These are phyloP conservation scores for Fagopyrum homotropicum DNA, from an alignment of 148 eudicot genomes.

Conservation along the genomic window DNA sequence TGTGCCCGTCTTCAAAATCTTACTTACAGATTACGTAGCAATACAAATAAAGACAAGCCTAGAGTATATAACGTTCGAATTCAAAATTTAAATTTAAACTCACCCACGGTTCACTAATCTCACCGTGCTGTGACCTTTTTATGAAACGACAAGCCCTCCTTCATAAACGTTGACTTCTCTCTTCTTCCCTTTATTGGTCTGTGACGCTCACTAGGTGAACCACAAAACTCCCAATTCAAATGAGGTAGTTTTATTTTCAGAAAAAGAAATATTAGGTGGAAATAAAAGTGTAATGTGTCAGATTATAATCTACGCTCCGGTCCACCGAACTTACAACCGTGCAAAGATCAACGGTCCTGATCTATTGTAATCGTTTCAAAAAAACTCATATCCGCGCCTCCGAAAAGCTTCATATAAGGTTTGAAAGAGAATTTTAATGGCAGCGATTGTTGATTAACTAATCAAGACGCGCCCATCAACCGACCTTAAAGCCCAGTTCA, in stretches of 20 bases:
- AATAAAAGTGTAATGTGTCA: neutral
- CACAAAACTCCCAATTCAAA: constrained; percentile 1
- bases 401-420: constrained; percentile 17
- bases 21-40: neutral
- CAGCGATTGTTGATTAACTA: neutral
- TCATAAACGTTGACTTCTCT: neutral
- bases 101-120: neutral
- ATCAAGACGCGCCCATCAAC: neutral
- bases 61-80: constrained; percentile 17
- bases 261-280: neutral
- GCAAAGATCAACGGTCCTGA: constrained; percentile 36
- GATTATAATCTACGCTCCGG: constrained; percentile 20
- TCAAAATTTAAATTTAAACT: constrained; percentile 20
- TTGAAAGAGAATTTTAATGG: neutral
- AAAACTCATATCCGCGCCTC: constrained; percentile 33
- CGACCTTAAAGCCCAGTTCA: neutral
- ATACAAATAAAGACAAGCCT: constrained; percentile 15
- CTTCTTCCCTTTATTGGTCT: neutral
- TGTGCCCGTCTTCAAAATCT: constrained; percentile 3
- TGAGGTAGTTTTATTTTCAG: neutral
- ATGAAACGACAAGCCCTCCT: neutral
- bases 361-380: constrained; percentile 27
- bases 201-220: constrained; percentile 11
- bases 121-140: neutral
- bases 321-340: constrained; percentile 32